phyloP scores from a whole-genome alignment of 768 basidiomycete species.

The Lactarius psammicola region DNA sequence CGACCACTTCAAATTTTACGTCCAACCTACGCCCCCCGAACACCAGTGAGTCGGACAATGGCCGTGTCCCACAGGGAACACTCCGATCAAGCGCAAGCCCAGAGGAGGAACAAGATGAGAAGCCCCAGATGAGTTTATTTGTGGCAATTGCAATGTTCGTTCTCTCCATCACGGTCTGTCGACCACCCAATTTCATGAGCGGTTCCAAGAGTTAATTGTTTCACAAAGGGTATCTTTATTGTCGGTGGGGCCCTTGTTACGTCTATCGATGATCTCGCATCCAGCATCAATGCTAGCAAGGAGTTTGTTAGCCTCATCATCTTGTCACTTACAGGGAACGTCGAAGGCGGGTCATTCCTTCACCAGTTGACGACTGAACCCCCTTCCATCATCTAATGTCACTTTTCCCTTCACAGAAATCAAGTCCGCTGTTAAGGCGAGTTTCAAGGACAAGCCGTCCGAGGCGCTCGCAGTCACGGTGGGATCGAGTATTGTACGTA shows the following conservation, averaged over 20 bases:
- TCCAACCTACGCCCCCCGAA: conserved; percentile 1
- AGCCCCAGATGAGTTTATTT: conserved; percentile 38
- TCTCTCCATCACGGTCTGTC: conserved; percentile 42
- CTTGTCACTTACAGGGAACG: conserved; percentile 89
- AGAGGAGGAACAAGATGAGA: conserved; percentile 32
- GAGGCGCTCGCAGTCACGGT: conserved; percentile 88
- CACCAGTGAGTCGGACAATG: conserved; percentile 20
- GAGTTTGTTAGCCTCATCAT: conserved; percentile 87
- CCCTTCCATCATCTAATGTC: conserved; percentile 10
- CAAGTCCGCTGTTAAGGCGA: conserved; percentile 86
- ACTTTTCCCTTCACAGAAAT: conserved; percentile 52
- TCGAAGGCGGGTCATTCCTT: conserved; percentile 51
- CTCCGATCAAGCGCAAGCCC: not conserved
- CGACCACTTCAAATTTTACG: not conserved
- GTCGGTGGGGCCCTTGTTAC: conserved; percentile 68
- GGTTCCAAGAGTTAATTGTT: not conserved
- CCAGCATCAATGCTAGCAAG: conserved; percentile 52
- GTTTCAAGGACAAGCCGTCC: conserved; percentile 85
- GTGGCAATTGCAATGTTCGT: conserved; percentile 38
- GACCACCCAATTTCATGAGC: not conserved
- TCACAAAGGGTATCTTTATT: conserved; percentile 44
- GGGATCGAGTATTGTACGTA: conserved; percentile 73
- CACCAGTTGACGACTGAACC: not conserved
- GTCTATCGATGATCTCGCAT: conserved; percentile 74
- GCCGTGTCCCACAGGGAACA: too few relatives aligned